Base-by-base conservation (phyloP, 768 basidiomycete species). In the Lactifluus subvellereus region DNA sequence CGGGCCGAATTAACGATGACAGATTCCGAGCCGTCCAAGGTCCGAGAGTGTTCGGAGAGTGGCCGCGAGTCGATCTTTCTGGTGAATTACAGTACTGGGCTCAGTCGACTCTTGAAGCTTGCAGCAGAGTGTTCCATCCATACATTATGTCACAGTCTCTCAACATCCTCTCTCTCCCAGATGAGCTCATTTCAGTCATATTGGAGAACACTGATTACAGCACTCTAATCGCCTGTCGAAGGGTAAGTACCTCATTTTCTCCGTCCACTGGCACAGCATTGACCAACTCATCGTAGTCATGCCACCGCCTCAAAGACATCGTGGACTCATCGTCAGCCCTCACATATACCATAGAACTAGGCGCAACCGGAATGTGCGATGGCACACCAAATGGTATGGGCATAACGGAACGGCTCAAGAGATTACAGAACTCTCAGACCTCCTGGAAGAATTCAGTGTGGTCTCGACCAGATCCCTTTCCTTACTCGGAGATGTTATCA, bases 121-220 rank as follows among this genome's bases (percentile, higher is more conserved):
- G 27, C 27, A 27, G 27, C 27, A 27, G 27, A 27, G 27, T 27
- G 27, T 27, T 27, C 27, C 27, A 27, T 27, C 27, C 27, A 27
- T 27, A 27, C 27, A 27, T 27, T 27, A 27, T 27, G 27, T 27
- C 27, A 3, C 27, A 2, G 3, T 27, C 27, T 27, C 27, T 27
- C 27, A 27, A 27, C 27, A 2, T 27, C 13, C 9, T 49, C n/a
- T 47, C 38, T 14, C 22, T 59, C 3, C 57, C 57, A 16, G 57
- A 50, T 38, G 57, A 59, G 30, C 57, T 59, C 13, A 51, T 59
- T 20, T 30, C 37, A 2, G 11, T 51, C 35, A 59, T 59, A 42
- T 38, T 59, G 18, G 57, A 51, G 18, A 27, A 51, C 27, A 42
- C 49, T 8, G 57, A 59, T 27, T 59, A 18, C 37, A 27, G 27